Evolutionary conservation across 2,329 filamentous ascomycete species (phyloP).

Genomic region (Dothideomycetes sp.): DNA sequence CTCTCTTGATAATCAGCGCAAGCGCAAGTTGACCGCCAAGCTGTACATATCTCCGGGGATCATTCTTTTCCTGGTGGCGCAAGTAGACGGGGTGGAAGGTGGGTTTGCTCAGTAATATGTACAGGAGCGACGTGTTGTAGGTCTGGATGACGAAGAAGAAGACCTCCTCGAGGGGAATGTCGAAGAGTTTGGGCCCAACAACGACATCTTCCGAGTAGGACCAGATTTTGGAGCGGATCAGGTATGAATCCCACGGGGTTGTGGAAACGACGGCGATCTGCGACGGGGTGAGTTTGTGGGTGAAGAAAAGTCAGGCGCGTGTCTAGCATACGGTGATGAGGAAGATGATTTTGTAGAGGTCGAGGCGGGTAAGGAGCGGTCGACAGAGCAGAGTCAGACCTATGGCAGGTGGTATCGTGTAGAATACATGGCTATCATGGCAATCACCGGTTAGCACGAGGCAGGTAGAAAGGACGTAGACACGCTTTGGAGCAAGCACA

Average conservation of each 20-base stretch:
- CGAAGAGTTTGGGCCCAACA: constrained; percentile 51
- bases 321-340: constrained; percentile 38
- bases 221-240: constrained; percentile 61
- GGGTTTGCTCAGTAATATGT: constrained; percentile 57
- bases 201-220: constrained; percentile 59
- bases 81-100: constrained; percentile 48
- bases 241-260: constrained; percentile 68
- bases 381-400: constrained; percentile 50
- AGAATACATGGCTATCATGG: constrained; percentile 59
- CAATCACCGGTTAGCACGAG: constrained; percentile 12
- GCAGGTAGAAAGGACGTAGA: constrained; percentile 5
- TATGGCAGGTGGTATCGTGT: constrained; percentile 56
- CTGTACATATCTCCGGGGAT: constrained; percentile 34
- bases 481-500: no score
- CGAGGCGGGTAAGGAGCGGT: constrained; percentile 53
- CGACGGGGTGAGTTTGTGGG: not conserved
- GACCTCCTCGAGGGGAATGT: constrained; percentile 62
- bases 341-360: constrained; percentile 53
- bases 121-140: constrained; percentile 61
- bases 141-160: constrained; percentile 74
- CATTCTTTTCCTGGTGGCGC: constrained; percentile 30
- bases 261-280: constrained; percentile 58
- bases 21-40: constrained; percentile 44
- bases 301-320: not conserved
- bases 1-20: constrained; percentile 34